phyloP scores from a whole-genome alignment of 148 eudicot species.

The Fagopyrum homotropicum region DNA sequence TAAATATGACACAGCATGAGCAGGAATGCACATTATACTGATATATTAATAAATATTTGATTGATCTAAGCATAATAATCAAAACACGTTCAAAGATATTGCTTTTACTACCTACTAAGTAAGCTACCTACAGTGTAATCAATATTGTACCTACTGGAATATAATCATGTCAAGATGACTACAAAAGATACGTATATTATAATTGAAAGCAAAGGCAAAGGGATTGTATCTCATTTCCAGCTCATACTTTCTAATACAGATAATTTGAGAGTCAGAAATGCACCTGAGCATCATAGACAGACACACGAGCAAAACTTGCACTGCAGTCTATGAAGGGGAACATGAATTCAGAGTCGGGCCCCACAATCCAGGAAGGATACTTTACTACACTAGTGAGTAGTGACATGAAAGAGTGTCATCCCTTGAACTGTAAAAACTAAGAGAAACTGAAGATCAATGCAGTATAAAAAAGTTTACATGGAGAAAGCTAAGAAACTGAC shows the following conservation, averaged over 20 bases:
- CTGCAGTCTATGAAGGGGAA: slow-evolving; percentile 6
- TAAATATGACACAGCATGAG: neutral
- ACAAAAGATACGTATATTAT: neutral
- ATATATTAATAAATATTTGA: neutral
- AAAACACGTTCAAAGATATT: neutral
- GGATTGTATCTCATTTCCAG: slow-evolving; percentile 8
- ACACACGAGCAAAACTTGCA: neutral
- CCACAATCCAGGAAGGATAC: slow-evolving; percentile 1
- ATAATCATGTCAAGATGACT: slow-evolving; percentile 7
- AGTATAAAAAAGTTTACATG: neutral
- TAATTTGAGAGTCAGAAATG: neutral
- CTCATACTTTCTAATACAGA: slow-evolving; percentile 3
- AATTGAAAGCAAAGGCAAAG: slow-evolving; percentile 7
- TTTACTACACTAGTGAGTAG: neutral
- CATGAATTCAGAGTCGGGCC: neutral
- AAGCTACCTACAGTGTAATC: neutral
- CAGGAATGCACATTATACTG: neutral
- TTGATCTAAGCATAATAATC: slow-evolving; percentile 6
- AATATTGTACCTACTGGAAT: neutral
- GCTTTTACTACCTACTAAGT: slow-evolving; percentile 2
- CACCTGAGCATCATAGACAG: neutral
- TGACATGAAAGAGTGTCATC: neutral
- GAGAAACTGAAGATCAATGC: neutral
- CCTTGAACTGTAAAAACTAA: neutral
- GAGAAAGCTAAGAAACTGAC: slow-evolving; percentile 4